These are phyloP conservation scores for Funneliformis caledonium DNA, from an alignment of 371 early-diverging fungal species.

Conservation along the genomic window DNA sequence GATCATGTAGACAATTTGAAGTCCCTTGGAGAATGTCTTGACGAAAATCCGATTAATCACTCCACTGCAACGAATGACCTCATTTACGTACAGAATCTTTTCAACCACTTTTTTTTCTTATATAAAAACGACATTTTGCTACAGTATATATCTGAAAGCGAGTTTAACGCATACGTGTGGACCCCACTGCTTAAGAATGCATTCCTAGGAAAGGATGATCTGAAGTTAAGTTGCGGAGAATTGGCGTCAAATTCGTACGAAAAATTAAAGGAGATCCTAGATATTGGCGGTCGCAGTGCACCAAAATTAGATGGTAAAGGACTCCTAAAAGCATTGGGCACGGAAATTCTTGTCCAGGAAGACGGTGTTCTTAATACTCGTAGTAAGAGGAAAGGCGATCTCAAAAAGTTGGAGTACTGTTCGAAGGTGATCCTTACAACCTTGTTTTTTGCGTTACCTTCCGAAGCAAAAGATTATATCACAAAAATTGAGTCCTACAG, in stretches of 20 bases:
- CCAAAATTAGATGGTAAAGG: slow-evolving; percentile 12
- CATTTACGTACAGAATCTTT: slow-evolving; percentile 10
- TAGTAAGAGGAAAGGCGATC: background rate
- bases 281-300: slow-evolving; percentile 5
- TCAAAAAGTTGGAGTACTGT: slow-evolving; percentile 6
- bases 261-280: slow-evolving; percentile 16
- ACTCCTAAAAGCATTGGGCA: slow-evolving; percentile 9
- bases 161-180: slow-evolving; percentile 9
- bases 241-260: slow-evolving; percentile 11
- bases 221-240: slow-evolving; percentile 15
- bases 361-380: background rate
- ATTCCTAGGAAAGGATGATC: background rate
- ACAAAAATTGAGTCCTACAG: background rate
- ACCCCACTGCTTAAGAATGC: slow-evolving; percentile 5
- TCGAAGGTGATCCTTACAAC: background rate
- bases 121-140: slow-evolving; percentile 6
- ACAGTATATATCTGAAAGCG: slow-evolving; percentile 13
- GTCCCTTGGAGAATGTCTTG: background rate
- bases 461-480: background rate
- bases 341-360: slow-evolving; percentile 3
- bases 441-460: background rate
- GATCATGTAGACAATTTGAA: background rate
- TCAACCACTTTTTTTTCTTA: slow-evolving; percentile 21
- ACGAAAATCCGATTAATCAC: slow-evolving; percentile 1
- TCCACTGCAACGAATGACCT: slow-evolving; percentile 1